Conservation (phyloP, 176 grass and related monocot genomes). For the Musa troglodytarum region DNA sequence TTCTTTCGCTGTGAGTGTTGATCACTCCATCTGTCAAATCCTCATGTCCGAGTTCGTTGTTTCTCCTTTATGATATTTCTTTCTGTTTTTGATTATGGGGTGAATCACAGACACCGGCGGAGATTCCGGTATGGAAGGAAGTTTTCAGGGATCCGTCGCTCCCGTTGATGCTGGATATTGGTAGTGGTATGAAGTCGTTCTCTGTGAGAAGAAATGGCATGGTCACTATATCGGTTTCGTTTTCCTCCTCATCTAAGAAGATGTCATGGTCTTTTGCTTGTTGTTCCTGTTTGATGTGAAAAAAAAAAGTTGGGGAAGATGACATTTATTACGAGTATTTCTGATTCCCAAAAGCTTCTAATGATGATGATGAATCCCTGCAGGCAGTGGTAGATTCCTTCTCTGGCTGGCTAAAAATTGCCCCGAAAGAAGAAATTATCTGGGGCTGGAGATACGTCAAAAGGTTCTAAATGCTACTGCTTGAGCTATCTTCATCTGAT, state of each 20-base stretch:
- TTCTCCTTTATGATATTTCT: background rate
- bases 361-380: background rate
- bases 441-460: slow-evolving; percentile 79
- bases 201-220: background rate
- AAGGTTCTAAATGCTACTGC: slow-evolving; percentile 39
- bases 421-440: slow-evolving; percentile 47
- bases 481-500: background rate
- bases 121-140: slow-evolving; percentile 57
- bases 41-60: background rate
- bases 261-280: background rate
- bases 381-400: slow-evolving; percentile 90
- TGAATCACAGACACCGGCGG: slow-evolving; percentile 35
- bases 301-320: background rate
- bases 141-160: slow-evolving; percentile 50
- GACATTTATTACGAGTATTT: background rate
- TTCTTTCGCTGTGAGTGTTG: slow-evolving; percentile 48
- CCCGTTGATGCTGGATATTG: slow-evolving; percentile 93
- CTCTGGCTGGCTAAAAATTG: slow-evolving; percentile 82
- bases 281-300: background rate
- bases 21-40: background rate
- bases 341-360: background rate
- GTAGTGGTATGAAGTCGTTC: slow-evolving; percentile 45
- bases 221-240: background rate
- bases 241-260: too few species aligned
- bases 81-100: background rate